Evolutionary conservation across 345 rosid species (phyloP).

Genomic region (Eucalyptus pauciflora): DNA sequence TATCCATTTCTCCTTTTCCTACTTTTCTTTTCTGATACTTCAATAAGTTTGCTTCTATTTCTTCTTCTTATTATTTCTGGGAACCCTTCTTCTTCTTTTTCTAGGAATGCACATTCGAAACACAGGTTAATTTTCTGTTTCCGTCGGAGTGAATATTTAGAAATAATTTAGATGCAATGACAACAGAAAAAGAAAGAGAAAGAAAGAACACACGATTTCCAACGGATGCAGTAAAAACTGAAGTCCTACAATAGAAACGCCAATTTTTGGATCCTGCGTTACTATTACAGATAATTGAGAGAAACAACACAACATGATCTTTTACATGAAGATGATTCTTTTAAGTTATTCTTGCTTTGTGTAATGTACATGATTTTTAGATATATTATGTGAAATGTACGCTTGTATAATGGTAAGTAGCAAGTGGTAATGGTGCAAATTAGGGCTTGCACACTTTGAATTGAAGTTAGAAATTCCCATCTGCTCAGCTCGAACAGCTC

Average conservation of each 20-base stretch:
- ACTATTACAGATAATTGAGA: neutral
- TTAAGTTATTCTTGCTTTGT: neutral
- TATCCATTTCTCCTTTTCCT: neutral
- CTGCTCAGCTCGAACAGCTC: neutral
- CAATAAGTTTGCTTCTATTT: neutral
- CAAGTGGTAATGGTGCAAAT: neutral
- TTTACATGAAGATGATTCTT: neutral
- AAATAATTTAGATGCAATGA: neutral
- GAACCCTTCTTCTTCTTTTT: neutral
- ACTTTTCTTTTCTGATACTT: neutral
- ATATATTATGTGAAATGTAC: neutral
- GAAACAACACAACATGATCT: neutral
- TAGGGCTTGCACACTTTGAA: neutral
- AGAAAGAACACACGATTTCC: neutral
- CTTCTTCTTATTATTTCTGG: neutral
- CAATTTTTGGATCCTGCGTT: neutral
- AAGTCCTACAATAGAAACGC: neutral
- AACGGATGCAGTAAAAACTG: neutral
- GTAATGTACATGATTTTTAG: neutral
- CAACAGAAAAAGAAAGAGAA: neutral
- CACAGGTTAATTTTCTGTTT: neutral
- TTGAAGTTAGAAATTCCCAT: neutral
- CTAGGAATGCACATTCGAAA: neutral
- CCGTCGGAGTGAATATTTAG: neutral
- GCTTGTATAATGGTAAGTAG: neutral